These are phyloP conservation scores for Myxozyma sirexii DNA, from an alignment of 805 yeast species.

Conservation along the genomic window DNA sequence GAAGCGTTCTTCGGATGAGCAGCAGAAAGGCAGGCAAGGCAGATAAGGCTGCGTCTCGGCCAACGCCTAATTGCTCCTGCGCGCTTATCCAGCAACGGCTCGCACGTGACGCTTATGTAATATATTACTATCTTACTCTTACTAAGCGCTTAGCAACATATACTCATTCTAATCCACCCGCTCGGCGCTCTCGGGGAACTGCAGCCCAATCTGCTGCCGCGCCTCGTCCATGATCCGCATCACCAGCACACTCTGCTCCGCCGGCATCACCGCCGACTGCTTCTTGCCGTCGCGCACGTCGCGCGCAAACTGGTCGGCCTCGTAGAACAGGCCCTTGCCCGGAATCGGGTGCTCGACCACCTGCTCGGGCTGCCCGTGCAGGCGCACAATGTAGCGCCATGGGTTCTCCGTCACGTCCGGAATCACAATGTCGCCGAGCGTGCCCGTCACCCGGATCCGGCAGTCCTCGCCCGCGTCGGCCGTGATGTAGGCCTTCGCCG, in stretches of 20 bases:
- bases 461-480: constrained; percentile 32
- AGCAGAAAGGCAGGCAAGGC: no score
- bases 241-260: constrained; percentile 51
- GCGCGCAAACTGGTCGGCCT: constrained; percentile 56
- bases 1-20: no score
- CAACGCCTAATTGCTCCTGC: no score
- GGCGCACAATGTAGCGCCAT: not conserved
- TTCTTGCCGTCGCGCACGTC: constrained; percentile 47
- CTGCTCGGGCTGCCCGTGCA: not conserved
- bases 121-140: no score
- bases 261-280: constrained; percentile 47
- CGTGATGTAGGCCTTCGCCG: not conserved
- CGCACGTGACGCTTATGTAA: no score
- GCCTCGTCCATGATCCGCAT: constrained; percentile 53
- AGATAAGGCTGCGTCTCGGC: no score
- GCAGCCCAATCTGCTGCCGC: constrained; percentile 50
- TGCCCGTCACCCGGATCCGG: constrained; percentile 27
- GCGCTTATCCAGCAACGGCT: no score
- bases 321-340: constrained; percentile 54
- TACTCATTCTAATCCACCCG: no score
- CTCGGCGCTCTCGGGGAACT: constrained; percentile 42
- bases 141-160: no score
- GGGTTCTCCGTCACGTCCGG: not conserved
- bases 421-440: not conserved
- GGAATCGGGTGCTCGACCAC: not conserved